Base-by-base conservation (phyloP, 2,329 filamentous ascomycete genomes). In the Dactylellina leptospora region DNA sequence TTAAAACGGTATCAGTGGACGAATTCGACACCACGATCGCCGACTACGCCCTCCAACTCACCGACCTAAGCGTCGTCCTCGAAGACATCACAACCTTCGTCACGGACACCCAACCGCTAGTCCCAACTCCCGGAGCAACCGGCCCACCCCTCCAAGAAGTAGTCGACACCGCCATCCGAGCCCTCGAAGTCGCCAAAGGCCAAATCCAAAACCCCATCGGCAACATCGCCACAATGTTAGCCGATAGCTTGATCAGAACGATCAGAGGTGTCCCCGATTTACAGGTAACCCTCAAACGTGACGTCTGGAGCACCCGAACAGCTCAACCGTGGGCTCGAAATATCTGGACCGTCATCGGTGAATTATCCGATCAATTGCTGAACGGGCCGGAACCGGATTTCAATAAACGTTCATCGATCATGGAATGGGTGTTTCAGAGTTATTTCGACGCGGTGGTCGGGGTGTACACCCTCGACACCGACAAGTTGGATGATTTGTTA, bases 281-380 rank as follows among this genome's bases (percentile, higher is more conserved):
- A 4, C 27, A 51, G 18, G 13, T 42, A 30, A 58, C 42, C 1
- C 33, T 66, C 1, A 25, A 28, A 11, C 22, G 44, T 1, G 61
- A 66, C 18, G 25, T 55, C 3, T 64, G 61, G 61, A 16, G 30
- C 10, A 36, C 28, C 11, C 28, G 61, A 22, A 11, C 27, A 0
- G 61, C 36, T 13, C n/a, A 66, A 33, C 61, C 61, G 11, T 66
- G 47, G 20, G 10, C 16, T 16, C 13, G 47, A 44, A 56, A 51
- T n/a, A 4, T 70, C 1, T 70, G 64, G 64, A 13, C 9, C 22
- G 20, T 40, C 6, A 42, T 62, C 20, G n/a, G 8, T 20, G 56
- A 70, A 4, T 22, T 70, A 0, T 1, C 22, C 23, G 50, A 50
- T 16, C 44, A 33, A n/a, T 1, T 69, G 1, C 20, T 8, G 5